Evolutionary conservation across 2,329 filamentous ascomycete species (phyloP), one percentile per base, ranked within the genome.

Genomic region (Diaporthe destruens): DNA sequence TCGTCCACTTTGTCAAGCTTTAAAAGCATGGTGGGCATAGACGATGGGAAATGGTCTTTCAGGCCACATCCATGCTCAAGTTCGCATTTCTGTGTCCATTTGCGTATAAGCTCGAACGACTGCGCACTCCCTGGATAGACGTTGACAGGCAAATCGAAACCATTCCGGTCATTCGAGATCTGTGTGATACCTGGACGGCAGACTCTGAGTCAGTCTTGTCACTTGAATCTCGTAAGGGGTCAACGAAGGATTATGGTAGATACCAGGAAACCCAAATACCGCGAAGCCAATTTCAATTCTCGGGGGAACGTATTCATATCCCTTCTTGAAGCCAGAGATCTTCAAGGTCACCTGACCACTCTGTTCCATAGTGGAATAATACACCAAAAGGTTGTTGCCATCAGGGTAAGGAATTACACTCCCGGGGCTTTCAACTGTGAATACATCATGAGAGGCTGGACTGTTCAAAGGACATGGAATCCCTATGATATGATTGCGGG

Each of bases 221-320:
- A 2, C 6, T 18, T 20, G 20, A n/a, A n/a, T 20, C 5, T 47
- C 6, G 18, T 47, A 20, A 29, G 29, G 29, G 29, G 6, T 2
- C 42, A 20, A 20, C 3, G 23, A n/a, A 12, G 4, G 6, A 12
- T 8, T 1, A 0, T n/a, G 47, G n/a, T 23, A 51, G 3, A 23
- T 51, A 51, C 47, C 8, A 51, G 47, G 47, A 8, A 51, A 6
- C 14, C 3, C n/a, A 25, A 51, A 14, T 0, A 51, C 47, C 8
- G 47, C 8, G 6, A 51, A 51, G 7, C 9, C 4, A 14, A 53
- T 3, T 0, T 2, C 0, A 53, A 6, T 14, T 0, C 2, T 3
- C 2, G 29, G 5, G 29, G 29, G 29, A 29, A 29, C 29, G 7
- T 16, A 25, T 16, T 6, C 12, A 14, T 16, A 1, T 25, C 49